These are phyloP conservation scores for Gloeophyllum trabeum DNA, from an alignment of 768 basidiomycete species.

Conservation along the genomic window DNA sequence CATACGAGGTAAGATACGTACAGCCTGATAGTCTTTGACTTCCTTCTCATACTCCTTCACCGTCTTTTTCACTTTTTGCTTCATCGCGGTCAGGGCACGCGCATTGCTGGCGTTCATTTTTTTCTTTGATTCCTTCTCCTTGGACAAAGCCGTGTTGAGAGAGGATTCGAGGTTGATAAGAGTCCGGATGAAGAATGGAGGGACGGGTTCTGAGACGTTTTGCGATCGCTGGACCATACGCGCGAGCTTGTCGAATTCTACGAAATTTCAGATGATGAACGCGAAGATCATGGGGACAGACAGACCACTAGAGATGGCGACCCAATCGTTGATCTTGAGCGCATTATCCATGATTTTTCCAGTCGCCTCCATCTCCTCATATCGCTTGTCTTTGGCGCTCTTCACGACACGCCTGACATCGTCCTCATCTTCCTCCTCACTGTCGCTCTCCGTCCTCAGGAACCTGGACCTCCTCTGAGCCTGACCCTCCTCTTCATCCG, in stretches of 20 bases:
- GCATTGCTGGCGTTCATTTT: slow-evolving; percentile 94
- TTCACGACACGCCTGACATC: slow-evolving; percentile 63
- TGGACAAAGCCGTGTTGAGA: slow-evolving; percentile 58
- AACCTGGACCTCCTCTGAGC: slow-evolving; percentile 30
- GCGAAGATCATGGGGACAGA: slow-evolving; percentile 5
- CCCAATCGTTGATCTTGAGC: slow-evolving; percentile 95
- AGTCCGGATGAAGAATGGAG: slow-evolving; percentile 75
- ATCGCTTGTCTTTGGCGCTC: slow-evolving; percentile 84
- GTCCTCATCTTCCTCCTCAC: slow-evolving; percentile 49
- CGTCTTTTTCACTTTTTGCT: slow-evolving; percentile 92
- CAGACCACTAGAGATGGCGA: slow-evolving; percentile 78
- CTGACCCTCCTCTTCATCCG: slow-evolving; percentile 25
- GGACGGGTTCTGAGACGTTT: slow-evolving; percentile 77
- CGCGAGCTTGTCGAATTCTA: slow-evolving; percentile 93
- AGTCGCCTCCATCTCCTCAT: slow-evolving; percentile 91
- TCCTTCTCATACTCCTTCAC: slow-evolving; percentile 81
- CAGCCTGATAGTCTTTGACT: slow-evolving; percentile 69
- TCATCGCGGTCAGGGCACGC: slow-evolving; percentile 93
- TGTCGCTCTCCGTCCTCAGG: slow-evolving; percentile 33
- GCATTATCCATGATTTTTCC: slow-evolving; percentile 92
- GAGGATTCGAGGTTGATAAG: slow-evolving; percentile 67
- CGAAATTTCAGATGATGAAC: slow-evolving; percentile 4
- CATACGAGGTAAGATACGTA: slow-evolving; percentile 21
- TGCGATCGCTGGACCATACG: slow-evolving; percentile 85
- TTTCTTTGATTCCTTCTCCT: slow-evolving; percentile 90